Conservation (phyloP, 805 yeast genomes). For the Danielozyma ontarioensis region DNA sequence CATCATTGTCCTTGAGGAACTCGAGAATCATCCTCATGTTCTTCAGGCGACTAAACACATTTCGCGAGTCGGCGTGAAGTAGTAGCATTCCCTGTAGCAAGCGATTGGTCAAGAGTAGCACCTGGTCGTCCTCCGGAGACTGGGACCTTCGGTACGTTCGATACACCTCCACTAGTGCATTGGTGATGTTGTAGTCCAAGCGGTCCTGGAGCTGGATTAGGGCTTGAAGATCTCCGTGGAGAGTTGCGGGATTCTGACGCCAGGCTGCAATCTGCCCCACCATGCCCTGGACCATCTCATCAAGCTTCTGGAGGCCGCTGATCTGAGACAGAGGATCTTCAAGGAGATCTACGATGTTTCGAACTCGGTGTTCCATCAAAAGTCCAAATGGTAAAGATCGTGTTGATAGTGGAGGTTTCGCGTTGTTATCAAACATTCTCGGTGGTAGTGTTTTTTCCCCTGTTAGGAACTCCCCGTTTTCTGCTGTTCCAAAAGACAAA, state of each 20-base stretch:
- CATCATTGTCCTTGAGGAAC: constrained; percentile 12
- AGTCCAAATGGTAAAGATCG: too few species aligned
- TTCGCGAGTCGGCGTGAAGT: constrained; percentile 52
- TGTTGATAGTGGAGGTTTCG: too few species aligned
- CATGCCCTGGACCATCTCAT: neutral
- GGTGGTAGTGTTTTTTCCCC: too few species aligned
- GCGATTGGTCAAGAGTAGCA: constrained; percentile 20
- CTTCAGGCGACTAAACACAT: constrained; percentile 37
- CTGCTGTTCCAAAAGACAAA: too few species aligned
- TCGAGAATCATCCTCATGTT: constrained; percentile 35
- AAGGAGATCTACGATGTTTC: neutral
- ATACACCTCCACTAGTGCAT: constrained; percentile 24
- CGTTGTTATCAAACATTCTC: too few species aligned
- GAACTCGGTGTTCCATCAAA: neutral
- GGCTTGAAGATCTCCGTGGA: too few species aligned
- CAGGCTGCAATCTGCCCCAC: neutral
- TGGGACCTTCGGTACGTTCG: constrained; percentile 1
- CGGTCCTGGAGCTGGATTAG: constrained; percentile 47
- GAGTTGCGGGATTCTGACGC: neutral
- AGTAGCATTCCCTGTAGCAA: constrained; percentile 57
- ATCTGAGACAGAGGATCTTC: neutral
- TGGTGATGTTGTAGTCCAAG: constrained; percentile 47
- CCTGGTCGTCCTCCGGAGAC: constrained; percentile 3
- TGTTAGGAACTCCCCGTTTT: too few species aligned
- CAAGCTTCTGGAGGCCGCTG: neutral